phyloP scores from a whole-genome alignment of 2,329 filamentous ascomycete genomes.

The Aspergillus alliaceus region DNA sequence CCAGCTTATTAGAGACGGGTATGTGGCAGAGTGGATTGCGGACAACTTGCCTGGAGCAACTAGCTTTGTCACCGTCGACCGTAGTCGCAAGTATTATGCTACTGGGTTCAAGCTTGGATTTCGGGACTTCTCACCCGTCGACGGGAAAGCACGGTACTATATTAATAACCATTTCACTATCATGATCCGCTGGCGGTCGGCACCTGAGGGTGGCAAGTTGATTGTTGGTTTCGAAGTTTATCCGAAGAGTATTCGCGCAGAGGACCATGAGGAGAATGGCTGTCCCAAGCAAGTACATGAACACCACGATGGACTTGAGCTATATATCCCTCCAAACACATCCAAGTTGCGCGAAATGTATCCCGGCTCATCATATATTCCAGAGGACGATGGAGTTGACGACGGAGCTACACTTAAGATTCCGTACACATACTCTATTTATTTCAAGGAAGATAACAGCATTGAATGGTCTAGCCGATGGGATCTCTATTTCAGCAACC shows the following conservation, averaged over 20 bases:
- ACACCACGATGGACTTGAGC: slow-evolving; percentile 64
- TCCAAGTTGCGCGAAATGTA: slow-evolving; percentile 58
- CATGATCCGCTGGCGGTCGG: slow-evolving; percentile 74
- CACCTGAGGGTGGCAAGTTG: slow-evolving; percentile 71
- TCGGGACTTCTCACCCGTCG: slow-evolving; percentile 62
- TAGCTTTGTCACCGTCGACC: slow-evolving; percentile 83
- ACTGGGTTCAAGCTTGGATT: slow-evolving; percentile 87
- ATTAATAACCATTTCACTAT: slow-evolving; percentile 88
- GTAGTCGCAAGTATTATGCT: slow-evolving; percentile 82
- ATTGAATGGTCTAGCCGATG: slow-evolving; percentile 83
- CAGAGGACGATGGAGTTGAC: slow-evolving; percentile 58
- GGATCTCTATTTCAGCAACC: slow-evolving; percentile 88
- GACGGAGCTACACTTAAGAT: slow-evolving; percentile 69
- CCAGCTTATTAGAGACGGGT: slow-evolving; percentile 73
- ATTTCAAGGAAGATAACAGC: slow-evolving; percentile 78
- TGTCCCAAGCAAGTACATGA: slow-evolving; percentile 68
- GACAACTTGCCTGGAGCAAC: slow-evolving; percentile 89
- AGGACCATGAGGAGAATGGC: slow-evolving; percentile 61
- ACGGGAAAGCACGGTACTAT: slow-evolving; percentile 65
- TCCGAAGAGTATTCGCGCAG: slow-evolving; percentile 73
- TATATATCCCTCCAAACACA: slow-evolving; percentile 65
- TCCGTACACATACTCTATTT: slow-evolving; percentile 86
- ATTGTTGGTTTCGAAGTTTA: slow-evolving; percentile 90
- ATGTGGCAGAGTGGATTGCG: slow-evolving; percentile 90
- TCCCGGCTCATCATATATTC: slow-evolving; percentile 60